These are phyloP conservation scores for Pseudogymnoascus sp. DNA, from an alignment of 2,329 filamentous ascomycete genomes.

Conservation along the genomic window DNA sequence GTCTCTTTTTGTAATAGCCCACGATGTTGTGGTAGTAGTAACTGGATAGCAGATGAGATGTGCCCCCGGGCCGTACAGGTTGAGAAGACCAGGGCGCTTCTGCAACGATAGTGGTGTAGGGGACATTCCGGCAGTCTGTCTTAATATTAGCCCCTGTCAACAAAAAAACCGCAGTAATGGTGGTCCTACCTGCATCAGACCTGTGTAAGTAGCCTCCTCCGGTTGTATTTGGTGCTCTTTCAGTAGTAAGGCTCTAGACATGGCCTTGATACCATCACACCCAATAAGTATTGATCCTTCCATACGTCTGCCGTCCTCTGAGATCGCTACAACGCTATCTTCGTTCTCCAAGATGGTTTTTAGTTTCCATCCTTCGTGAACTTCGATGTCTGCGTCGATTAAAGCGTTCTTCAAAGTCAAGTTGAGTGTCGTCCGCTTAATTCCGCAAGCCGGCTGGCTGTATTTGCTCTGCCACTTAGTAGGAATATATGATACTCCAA, in stretches of 20 bases:
- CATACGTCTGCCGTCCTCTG: conserved; percentile 16
- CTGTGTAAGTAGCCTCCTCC: conserved; percentile 19
- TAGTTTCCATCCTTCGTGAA: conserved; percentile 23
- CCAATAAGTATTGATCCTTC: conserved; percentile 22
- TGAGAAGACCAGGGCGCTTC: conserved; percentile 24
- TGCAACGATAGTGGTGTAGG: conserved; percentile 37
- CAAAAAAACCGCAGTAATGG: conserved; percentile 14
- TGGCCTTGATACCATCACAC: conserved; percentile 22
- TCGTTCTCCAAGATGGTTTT: conserved; percentile 17
- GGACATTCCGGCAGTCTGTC: conserved; percentile 27
- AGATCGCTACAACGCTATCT: conserved; percentile 20
- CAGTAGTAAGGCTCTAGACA: conserved; percentile 15
- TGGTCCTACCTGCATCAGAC: conserved; percentile 20
- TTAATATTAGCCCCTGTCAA: conserved; percentile 11
- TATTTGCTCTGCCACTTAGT: conserved; percentile 18
- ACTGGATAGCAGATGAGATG: conserved; percentile 23
- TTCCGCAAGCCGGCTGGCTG: conserved; percentile 18
- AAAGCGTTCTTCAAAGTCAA: conserved; percentile 16
- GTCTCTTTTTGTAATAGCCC: conserved; percentile 22
- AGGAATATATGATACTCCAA: conserved; percentile 19
- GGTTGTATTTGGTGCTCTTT: conserved; percentile 15
- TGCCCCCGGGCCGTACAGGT: conserved; percentile 23
- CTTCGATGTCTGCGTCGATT: conserved; percentile 17
- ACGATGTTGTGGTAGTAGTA: conserved; percentile 18
- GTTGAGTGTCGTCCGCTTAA: conserved; percentile 20